Evolutionary conservation across 2,329 filamentous ascomycete genomes (phyloP), one percentile per base, ranked within the genome.

Genomic region (Incumbomyces delicatus): DNA sequence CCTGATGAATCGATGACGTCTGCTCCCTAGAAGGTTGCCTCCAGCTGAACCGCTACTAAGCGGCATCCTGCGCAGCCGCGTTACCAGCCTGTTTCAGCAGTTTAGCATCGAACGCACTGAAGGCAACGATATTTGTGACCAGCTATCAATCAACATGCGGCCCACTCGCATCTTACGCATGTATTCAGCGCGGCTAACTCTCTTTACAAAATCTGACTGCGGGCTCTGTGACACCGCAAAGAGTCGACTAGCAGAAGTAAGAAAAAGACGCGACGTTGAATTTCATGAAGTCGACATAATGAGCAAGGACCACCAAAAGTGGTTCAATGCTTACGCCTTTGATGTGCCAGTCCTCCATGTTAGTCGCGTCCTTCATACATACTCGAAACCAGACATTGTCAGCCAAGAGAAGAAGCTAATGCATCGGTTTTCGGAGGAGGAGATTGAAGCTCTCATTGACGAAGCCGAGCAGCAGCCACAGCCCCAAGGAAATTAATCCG

Each of bases 291-390:
- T 79, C 49, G 72, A 81, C 55, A 75, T 82, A 44, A 77, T 80
- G 72, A 66, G 66, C 2, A 60, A 67, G 0, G 67, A 63, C 3
- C 71, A 80, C 42, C 66, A 74, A 51, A 62, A 68, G 41, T 82
- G 78, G 78, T 80, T 72, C 55, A 64, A 70, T 48, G 61, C 77
- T 13, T 82, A 82, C 55, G 77, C 81, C 41, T 80, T 80, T 50
- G 78, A 82, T 56, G 77, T 78, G 2, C 78, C 78, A 1, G 78
- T 82, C 50, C 67, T 82, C 27, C 78, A 82, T 58, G 66, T 81
- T 35, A 75, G 72, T 31, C 74, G 60, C 59, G 66, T 59, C 50
- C 42, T 47, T 53, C 31, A 52, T 18, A 57, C 53, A 17, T 50
- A 52, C 40, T 20, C 52, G 41, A 50, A 61, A 40, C 55, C 63